Base-by-base conservation (phyloP, 805 yeast species). In the Saccharomycopsis microspora region DNA sequence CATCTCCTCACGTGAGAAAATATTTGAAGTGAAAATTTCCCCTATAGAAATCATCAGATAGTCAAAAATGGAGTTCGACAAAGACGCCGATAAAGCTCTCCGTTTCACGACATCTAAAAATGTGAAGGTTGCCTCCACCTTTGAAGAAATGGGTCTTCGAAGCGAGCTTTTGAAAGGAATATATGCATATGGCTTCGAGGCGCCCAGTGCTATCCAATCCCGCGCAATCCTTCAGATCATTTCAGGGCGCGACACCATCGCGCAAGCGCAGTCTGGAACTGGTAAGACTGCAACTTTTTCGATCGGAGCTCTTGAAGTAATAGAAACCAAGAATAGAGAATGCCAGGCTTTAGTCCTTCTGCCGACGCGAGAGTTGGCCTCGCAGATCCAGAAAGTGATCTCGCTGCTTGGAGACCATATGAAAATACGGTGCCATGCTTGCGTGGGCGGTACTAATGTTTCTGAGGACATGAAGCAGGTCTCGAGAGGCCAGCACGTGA, bases 341-440 rank as follows among this genome's bases (percentile, higher is more conserved):
- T 80, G 94, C 55, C 97, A 88, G 75, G 97, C 96, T 53, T 76
- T 93, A 64, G 87, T 93, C 57, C 76, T 90, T 58, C 90, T 96
- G 49, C 97, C 98, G 60, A 90, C 98, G 57, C 83, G 98, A 74
- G 98, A 90, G 74, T 78, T 93, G 67, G 97, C 97, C 44, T 73
- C 80, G 58, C 98, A 93, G 75, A 93, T 93, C 65, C 95, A 87
- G 71, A 85, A 82, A 65, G 98, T 93, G 58, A 86, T 90, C 46
- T 74, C 81, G 64, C 84, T 89, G 58, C 76, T 93, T 58, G 97
- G 97, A 56, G 79, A 80, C 67, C 86, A 85, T 74, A 80, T 93
- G 82, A 82, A 86, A 62, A 77, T 90, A 53, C 79, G 82, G 55
- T 89, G 93, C 60, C 97, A 93, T 65, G 96, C 97, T 47, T 90